These are phyloP conservation scores for Nakazawaea holstii DNA, from an alignment of 805 yeast genomes.

Conservation along the genomic window DNA sequence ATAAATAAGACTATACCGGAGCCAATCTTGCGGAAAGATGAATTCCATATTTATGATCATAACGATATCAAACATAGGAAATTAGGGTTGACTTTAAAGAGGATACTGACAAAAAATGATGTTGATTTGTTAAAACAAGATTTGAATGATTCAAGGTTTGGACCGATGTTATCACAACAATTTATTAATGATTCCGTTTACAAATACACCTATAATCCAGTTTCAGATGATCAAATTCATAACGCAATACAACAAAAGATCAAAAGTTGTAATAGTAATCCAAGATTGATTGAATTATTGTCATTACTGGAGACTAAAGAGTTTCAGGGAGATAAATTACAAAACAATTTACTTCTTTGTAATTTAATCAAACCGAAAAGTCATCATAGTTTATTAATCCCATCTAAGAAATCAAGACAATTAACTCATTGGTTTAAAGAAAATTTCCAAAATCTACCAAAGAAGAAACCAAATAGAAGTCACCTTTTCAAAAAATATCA, in stretches of 20 bases:
- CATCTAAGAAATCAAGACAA: background rate
- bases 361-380: conserved; percentile 6
- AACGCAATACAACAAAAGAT: background rate
- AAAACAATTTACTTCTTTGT: background rate
- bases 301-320: background rate
- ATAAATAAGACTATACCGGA: conserved; percentile 1
- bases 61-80: background rate
- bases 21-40: background rate
- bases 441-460: background rate
- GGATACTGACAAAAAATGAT: background rate
- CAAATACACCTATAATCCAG: background rate
- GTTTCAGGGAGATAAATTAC: background rate
- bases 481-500: conserved; percentile 9
- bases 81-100: background rate
- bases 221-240: background rate
- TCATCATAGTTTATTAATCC: conserved; percentile 6
- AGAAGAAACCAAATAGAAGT: conserved; percentile 9
- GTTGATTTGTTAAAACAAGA: too few relatives aligned
- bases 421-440: conserved; percentile 5
- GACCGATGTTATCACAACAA: background rate
- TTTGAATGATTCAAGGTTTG: background rate
- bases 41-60: conserved; percentile 5
- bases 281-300: conserved; percentile 2
- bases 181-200: background rate
- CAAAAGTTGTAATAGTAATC: background rate